Evolutionary conservation across 306 rosid species (phyloP).

Genomic region (Cicer arietinum): DNA sequence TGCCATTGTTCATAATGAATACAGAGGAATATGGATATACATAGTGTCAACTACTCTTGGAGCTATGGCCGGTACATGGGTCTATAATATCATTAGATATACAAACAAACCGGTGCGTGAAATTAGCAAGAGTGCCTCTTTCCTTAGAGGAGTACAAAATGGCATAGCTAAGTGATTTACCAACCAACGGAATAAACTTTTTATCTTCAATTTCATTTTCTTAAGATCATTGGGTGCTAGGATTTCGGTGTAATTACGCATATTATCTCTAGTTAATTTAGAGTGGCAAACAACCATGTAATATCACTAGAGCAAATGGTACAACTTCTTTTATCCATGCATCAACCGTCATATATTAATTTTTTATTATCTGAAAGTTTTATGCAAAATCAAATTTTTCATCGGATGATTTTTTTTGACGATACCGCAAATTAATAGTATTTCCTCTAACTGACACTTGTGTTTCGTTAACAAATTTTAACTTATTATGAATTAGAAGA

Average conservation of each 20-base stretch:
- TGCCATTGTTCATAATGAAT: constrained; percentile 53
- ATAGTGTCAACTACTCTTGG: constrained; percentile 55
- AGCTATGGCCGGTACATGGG: constrained; percentile 67
- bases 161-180: constrained; percentile 32
- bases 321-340: neutral
- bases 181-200: neutral
- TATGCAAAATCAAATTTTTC: neutral
- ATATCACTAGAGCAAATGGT: neutral
- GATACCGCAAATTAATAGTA: no score
- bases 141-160: constrained; percentile 45
- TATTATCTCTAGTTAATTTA: neutral
- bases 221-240: neutral
- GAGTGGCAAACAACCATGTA: neutral
- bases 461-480: no score
- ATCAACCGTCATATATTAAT: neutral
- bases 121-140: constrained; percentile 64
- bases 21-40: constrained; percentile 65
- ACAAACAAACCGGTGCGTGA: constrained; percentile 69
- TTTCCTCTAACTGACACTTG: no score
- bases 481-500: no score
- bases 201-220: neutral
- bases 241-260: neutral
- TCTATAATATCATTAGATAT: constrained; percentile 61
- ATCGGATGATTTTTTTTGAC: neutral
- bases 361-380: neutral